A percentile compares a stretch with the other conserved stretches of the same genome.
phyloP scores from a whole-genome alignment of 75 land plant species.

The Larix kaempferi region DNA sequence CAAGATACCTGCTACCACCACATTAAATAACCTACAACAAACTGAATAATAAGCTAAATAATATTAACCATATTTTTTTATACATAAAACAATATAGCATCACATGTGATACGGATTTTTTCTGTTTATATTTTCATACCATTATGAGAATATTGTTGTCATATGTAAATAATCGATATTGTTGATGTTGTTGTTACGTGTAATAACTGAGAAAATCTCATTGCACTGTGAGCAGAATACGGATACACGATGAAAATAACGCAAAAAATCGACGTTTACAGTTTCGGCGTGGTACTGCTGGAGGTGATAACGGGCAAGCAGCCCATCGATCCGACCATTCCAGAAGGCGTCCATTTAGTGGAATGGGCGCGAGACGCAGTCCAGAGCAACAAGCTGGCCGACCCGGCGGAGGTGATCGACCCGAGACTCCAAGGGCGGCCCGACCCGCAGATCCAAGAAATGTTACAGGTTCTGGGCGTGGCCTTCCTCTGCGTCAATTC shows the following conservation, averaged over 20 bases:
- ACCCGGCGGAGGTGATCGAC: constrained; percentile 61
- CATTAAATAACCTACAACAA: no score
- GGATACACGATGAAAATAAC: constrained; percentile 72
- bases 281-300: constrained; percentile 77
- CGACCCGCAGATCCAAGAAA: constrained; percentile 58
- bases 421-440: constrained; percentile 44
- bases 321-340: constrained; percentile 57
- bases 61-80: no score
- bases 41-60: no score
- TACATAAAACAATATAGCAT: no score
- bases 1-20: no score
- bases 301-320: constrained; percentile 73
- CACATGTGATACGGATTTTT: no score
- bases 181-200: no score
- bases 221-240: constrained; percentile 44
- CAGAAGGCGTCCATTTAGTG: constrained; percentile 58
- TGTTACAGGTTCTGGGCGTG: constrained; percentile 62
- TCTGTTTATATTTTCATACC: no score
- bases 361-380: constrained; percentile 65
- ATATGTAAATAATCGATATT: no score
- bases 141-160: no score
- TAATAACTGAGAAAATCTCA: not conserved
- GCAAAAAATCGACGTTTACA: constrained; percentile 83
- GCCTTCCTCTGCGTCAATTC: constrained; percentile 66
- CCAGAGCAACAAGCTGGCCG: constrained; percentile 46